These are phyloP conservation scores for Ochetophila trinervis DNA, from an alignment of 306 rosid genomes.

Conservation along the genomic window DNA sequence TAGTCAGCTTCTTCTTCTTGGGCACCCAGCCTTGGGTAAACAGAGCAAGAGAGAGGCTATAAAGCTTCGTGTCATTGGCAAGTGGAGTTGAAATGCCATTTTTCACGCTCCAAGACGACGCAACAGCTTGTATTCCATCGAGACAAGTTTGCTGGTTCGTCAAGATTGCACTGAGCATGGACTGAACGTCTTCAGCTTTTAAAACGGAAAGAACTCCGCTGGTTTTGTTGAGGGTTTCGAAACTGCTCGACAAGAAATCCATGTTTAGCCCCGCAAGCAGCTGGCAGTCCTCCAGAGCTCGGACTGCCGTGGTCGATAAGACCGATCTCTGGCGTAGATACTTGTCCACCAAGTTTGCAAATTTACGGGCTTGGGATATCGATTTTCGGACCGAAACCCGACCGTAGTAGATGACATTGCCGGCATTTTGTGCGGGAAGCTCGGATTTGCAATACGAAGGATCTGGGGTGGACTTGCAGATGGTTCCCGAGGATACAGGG, in stretches of 20 bases:
- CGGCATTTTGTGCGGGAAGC: constrained; percentile 45
- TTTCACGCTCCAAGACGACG: constrained; percentile 54
- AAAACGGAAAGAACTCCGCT: constrained; percentile 31
- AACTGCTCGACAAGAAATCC: constrained; percentile 53
- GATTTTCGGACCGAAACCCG: constrained; percentile 57
- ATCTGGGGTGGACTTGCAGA: constrained; percentile 68
- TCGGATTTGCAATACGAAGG: constrained; percentile 69
- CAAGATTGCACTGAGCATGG: constrained; percentile 62
- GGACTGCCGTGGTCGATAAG: constrained; percentile 46
- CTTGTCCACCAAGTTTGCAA: constrained; percentile 38
- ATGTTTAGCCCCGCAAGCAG: constrained; percentile 57
- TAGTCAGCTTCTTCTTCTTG: constrained; percentile 18
- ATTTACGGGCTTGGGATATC: constrained; percentile 53
- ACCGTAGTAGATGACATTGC: constrained; percentile 64
- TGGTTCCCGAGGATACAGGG: constrained; percentile 30
- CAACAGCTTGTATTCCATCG: constrained; percentile 69
- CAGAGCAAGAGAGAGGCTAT: constrained; percentile 69
- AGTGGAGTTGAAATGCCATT: constrained; percentile 63
- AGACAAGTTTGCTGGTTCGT: constrained; percentile 80
- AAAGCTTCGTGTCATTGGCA: constrained; percentile 71
- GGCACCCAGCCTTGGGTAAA: constrained; percentile 76
- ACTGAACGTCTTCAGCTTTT: constrained; percentile 64
- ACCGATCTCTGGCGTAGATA: constrained; percentile 32
- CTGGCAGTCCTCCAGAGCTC: constrained; percentile 68
- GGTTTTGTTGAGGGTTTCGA: constrained; percentile 43